These are phyloP conservation scores for Gelatoporia subvermispora DNA, from an alignment of 768 basidiomycete genomes.

Conservation along the genomic window DNA sequence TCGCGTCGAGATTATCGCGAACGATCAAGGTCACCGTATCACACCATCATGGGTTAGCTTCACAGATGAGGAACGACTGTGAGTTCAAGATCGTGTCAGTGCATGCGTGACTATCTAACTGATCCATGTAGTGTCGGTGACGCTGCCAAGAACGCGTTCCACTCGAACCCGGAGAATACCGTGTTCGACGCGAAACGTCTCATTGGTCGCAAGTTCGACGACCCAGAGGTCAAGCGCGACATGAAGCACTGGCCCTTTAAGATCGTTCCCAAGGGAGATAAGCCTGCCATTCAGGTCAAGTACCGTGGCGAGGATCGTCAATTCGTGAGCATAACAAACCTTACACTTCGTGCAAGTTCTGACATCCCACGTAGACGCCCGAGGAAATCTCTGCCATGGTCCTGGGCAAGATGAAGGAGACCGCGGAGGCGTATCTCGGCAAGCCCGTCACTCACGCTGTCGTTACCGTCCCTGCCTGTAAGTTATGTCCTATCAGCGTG, in stretches of 20 bases:
- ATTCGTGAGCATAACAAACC: slow-evolving; percentile 59
- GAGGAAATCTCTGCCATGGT: slow-evolving; percentile 97
- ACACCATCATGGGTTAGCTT: slow-evolving; percentile 63
- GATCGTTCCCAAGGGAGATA: slow-evolving; percentile 72
- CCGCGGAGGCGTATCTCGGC: slow-evolving; percentile 95
- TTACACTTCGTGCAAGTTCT: background rate
- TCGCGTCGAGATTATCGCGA: slow-evolving; percentile 45
- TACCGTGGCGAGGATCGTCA: slow-evolving; percentile 76
- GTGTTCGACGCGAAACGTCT: slow-evolving; percentile 97
- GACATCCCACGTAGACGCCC: slow-evolving; percentile 55
- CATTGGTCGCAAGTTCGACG: slow-evolving; percentile 82
- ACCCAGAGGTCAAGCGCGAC: slow-evolving; percentile 75
- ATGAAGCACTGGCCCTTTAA: slow-evolving; percentile 91
- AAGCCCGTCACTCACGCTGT: slow-evolving; percentile 96
- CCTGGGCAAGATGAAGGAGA: slow-evolving; percentile 97
- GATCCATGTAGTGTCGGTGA: slow-evolving; percentile 66
- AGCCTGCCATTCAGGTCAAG: slow-evolving; percentile 72
- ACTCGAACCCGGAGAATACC: slow-evolving; percentile 88
- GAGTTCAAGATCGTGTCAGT: background rate
- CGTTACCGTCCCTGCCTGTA: slow-evolving; percentile 94
- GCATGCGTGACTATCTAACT: no score
- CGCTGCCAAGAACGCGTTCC: slow-evolving; percentile 92
- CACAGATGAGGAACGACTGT: slow-evolving; percentile 54
- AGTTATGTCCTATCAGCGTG: slow-evolving; percentile 19
- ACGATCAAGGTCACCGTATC: slow-evolving; percentile 56